phyloP scores from a whole-genome alignment of 371 early-diverging fungal species.

The Vittaforma corneae region DNA sequence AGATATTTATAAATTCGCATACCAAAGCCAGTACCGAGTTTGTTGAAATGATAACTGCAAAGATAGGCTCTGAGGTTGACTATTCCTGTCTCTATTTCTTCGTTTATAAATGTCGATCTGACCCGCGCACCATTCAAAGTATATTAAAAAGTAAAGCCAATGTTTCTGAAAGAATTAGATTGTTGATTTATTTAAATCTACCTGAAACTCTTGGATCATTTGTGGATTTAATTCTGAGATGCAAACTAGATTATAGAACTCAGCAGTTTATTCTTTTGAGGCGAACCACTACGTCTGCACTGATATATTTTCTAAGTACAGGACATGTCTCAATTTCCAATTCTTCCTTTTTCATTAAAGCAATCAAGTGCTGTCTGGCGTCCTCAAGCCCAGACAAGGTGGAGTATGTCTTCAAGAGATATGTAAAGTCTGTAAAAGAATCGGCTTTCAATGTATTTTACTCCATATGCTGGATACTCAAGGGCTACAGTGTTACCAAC shows the following conservation, averaged over 20 bases:
- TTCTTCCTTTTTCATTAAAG: neutral
- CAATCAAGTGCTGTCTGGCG: neutral
- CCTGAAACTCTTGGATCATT: neutral
- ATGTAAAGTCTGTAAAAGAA: neutral
- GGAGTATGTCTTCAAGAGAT: neutral
- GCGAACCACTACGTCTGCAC: neutral
- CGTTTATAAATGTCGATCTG: neutral
- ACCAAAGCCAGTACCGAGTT: neutral
- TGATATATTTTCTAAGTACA: constrained; percentile 8
- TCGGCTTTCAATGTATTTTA: neutral
- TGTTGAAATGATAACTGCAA: constrained; percentile 1
- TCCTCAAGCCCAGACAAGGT: neutral
- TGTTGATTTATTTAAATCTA: neutral
- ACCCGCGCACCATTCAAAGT: neutral
- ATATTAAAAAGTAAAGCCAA: neutral
- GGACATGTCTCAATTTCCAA: neutral
- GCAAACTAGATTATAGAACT: neutral
- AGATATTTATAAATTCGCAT: constrained; percentile 11
- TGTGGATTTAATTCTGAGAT: neutral
- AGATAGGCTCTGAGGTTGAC: neutral
- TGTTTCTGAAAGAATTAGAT: neutral
- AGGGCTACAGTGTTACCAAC: neutral
- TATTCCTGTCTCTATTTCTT: constrained; percentile 9
- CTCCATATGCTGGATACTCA: neutral
- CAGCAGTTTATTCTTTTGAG: neutral